A percentile compares a stretch with the other conserved stretches of the same genome.
Evolutionary conservation across 2,329 filamentous ascomycete species (phyloP).

Genomic region (Fusarium zealandicum): DNA sequence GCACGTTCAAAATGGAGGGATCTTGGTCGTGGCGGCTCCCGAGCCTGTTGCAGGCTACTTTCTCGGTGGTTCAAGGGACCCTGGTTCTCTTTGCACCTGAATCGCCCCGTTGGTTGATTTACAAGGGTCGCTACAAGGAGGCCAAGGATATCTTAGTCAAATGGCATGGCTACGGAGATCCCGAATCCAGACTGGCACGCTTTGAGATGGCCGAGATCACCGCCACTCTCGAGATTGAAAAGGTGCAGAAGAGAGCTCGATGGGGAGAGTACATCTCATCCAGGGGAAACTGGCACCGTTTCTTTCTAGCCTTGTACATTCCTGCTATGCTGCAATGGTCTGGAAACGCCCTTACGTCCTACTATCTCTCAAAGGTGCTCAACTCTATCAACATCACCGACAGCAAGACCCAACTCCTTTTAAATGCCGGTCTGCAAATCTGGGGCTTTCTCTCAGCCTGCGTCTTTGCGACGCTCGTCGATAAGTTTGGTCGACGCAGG

Average conservation of each 20-base stretch:
- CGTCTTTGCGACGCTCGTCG: slow-evolving; percentile 48
- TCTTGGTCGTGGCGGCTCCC: slow-evolving; percentile 60
- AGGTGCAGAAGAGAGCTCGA: slow-evolving; percentile 34
- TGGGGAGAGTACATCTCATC: slow-evolving; percentile 33
- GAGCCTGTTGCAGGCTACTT: slow-evolving; percentile 53
- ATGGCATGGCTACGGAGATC: slow-evolving; percentile 34
- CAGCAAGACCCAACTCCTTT: slow-evolving; percentile 41
- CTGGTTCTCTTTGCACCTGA: slow-evolving; percentile 31
- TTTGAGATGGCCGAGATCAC: slow-evolving; percentile 38
- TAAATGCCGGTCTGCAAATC: slow-evolving; percentile 42
- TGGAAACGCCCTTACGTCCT: slow-evolving; percentile 45
- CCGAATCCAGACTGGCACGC: slow-evolving; percentile 11
- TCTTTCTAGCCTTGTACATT: slow-evolving; percentile 43
- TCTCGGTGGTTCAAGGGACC: slow-evolving; percentile 28
- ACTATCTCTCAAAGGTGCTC: slow-evolving; percentile 51
- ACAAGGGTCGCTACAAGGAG: slow-evolving; percentile 38
- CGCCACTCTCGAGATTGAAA: slow-evolving; percentile 35
- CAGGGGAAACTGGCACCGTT: slow-evolving; percentile 43
- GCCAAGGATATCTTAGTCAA: slow-evolving; percentile 31
- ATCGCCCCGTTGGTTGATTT: slow-evolving; percentile 38
- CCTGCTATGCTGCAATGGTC: slow-evolving; percentile 44
- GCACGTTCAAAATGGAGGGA: slow-evolving; percentile 49
- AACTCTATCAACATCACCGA: slow-evolving; percentile 50
- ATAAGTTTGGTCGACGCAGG: slow-evolving; percentile 50
- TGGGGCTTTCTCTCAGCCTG: slow-evolving; percentile 49